phyloP scores from a whole-genome alignment of 441 rosid genomes.

The Aquilaria agallochum region DNA sequence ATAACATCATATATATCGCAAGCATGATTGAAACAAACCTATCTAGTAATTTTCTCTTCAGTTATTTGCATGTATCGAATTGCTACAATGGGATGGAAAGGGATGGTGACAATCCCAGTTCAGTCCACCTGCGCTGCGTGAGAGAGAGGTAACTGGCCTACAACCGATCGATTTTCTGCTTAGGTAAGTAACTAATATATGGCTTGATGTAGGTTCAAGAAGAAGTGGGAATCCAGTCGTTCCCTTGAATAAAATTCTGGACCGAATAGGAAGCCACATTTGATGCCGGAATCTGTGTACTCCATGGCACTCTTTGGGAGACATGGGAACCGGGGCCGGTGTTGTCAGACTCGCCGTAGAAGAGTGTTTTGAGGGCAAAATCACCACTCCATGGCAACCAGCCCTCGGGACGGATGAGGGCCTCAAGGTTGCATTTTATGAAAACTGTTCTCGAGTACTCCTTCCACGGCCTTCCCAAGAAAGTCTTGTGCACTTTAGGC shows the following conservation, averaged over 20 bases:
- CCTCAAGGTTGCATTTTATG: conserved; percentile 33
- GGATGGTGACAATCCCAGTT: no score
- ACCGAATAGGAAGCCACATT: conserved; percentile 38
- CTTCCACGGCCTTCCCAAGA: conserved; percentile 69
- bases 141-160: no score
- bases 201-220: conserved; percentile 22
- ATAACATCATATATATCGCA: no score
- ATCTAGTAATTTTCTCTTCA: no score
- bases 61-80: no score
- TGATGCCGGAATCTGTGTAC: conserved; percentile 39
- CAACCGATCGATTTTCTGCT: no score
- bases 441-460: conserved; percentile 51
- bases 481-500: conserved; percentile 39
- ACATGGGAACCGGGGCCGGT: conserved; percentile 40
- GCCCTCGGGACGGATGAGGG: conserved; percentile 35
- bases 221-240: conserved; percentile 60
- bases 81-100: no score
- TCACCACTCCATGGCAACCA: conserved; percentile 54
- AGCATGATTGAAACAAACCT: no score
- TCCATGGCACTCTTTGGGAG: conserved; percentile 45
- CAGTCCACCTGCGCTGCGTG: no score
- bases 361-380: conserved; percentile 43
- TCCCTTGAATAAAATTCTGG: conserved; percentile 43
- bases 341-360: conserved; percentile 48
- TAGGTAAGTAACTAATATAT: no score